Base-by-base conservation (phyloP, 192 early-diverging fungal genomes). In the Mycoemilia scoparia region DNA sequence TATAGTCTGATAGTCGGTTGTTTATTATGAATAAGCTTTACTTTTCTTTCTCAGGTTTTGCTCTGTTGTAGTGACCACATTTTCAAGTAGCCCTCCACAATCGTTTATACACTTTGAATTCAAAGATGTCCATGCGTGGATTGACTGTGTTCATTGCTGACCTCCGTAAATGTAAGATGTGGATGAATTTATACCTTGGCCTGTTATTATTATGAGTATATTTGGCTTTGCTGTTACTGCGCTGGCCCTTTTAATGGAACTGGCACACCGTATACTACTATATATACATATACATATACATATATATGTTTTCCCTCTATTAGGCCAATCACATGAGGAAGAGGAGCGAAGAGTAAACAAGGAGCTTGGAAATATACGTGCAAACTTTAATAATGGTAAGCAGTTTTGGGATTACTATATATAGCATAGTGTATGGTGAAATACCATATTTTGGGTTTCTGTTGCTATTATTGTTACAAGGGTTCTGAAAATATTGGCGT, bases 291-390 rank as follows among this genome's bases (percentile, higher is more conserved):
- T n/a, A n/a, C n/a, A 21, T 26, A 34, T 14, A 4, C 6, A 27
- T 7, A 21, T 3, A 19, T 29, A 24, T 24, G 20, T 34, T 18
- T 29, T 9, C 24, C 12, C 8, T 11, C 28, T 0, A 46, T 6
- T 66, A 88, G 87, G 95, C 51, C 84, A 92, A 24, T 84, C 87
- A 24, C 70, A 82, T 21, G 96, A 99, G 46, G 70, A 90, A 40
- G 96, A 99, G 54, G 92, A 99, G 59, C 88, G 90, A 59, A 64
- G 96, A 39, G 85, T 99, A 41, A 96, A 99, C 69, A 96, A 93
- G 57, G 96, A 99, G 57, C 74, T 99, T 64, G 91, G 90, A 38
- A 97, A 99, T 64, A 97, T 97, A 43, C 71, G 96, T 11, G 71
- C 86, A 29, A 96, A 99, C 64, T 99, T 99, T 66, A 57, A 12